phyloP scores from a whole-genome alignment of 169 alveolate genomes.

The Plasmodium fragile region DNA sequence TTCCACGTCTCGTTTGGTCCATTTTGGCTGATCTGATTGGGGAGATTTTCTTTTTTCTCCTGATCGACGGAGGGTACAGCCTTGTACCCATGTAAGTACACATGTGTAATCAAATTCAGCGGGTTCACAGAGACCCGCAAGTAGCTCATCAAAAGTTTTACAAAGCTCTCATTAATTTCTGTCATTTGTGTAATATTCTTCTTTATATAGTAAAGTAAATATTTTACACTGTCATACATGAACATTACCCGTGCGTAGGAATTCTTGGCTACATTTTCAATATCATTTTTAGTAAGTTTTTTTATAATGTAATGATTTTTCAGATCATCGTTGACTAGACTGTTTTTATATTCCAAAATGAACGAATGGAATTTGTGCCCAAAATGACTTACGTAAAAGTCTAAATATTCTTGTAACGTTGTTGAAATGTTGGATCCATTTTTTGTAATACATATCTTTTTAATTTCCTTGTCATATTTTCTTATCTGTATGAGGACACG shows the following conservation, averaged over 20 bases:
- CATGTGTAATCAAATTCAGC: slow-evolving; percentile 34
- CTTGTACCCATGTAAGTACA: slow-evolving; percentile 22
- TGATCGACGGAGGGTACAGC: not conserved
- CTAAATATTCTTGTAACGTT: slow-evolving; percentile 34
- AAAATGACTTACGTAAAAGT: slow-evolving; percentile 32
- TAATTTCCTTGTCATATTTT: slow-evolving; percentile 46
- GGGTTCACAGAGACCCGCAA: slow-evolving; percentile 34
- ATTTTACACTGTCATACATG: slow-evolving; percentile 43
- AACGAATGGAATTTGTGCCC: slow-evolving; percentile 73
- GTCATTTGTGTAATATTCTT: slow-evolving; percentile 4
- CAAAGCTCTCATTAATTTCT: slow-evolving; percentile 4
- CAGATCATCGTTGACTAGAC: not conserved
- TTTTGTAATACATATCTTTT: slow-evolving; percentile 20
- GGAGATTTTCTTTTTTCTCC: not conserved
- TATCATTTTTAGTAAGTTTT: slow-evolving; percentile 24
- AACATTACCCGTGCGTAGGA: slow-evolving; percentile 35
- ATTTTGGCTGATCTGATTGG: not conserved
- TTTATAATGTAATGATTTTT: slow-evolving; percentile 43
- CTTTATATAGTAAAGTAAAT: slow-evolving; percentile 47
- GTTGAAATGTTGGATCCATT: slow-evolving; percentile 5
- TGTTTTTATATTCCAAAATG: slow-evolving; percentile 47
- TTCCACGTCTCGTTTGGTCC: not conserved
- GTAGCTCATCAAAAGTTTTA: slow-evolving; percentile 22
- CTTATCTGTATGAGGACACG: slow-evolving; percentile 47
- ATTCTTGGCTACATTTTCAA: slow-evolving; percentile 42